Base-by-base conservation (phyloP, 441 rosid species). In the Geranium incanum region DNA sequence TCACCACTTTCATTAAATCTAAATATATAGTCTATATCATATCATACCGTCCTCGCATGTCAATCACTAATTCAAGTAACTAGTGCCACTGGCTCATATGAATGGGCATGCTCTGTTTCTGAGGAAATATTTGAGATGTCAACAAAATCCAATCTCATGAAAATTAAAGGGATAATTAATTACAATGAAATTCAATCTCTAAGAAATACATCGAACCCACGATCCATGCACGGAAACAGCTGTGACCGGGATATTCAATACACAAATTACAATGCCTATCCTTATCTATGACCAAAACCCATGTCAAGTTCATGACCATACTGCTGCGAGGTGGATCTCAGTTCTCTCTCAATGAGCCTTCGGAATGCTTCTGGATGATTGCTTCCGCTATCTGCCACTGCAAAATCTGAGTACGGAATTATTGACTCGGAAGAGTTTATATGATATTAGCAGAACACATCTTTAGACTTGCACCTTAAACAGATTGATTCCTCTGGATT, bases 261-360 rank as follows among this genome's bases (percentile, higher is more conserved):
- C 62, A 70, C 73, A 83, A 74, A 16, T 43, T 70, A 68, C 62
- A 69, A 66, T 33, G 28, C n/a, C 23, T 70, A 75, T 23, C 68
- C 57, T 75, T 81, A 90, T 66, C 96, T 85, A 76, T 83, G 86
- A 67, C 88, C 83, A 60, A 89, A 92, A 41, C 90, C 88, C 86
- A 81, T 84, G 83, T 90, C 96, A 21, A 87, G 84, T 82, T 92
- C 95, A 70, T 86, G 87, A 73, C 90, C 88, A 15, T 80, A 72
- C 64, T 86, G 95, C 86, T 85, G 89, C 5, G 92, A 73, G 19
- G 85, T 89, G 69, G 92, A 83, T 72, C 92, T 83, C 18, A 84
- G 86, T 41, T 92, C 92, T 91, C 87, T 91, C 82, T 89, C 95
- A 19, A 91, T 65, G 36, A 92, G 86, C 83, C 90, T 81, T 73